Base-by-base conservation (phyloP, 225 moss, liverwort and hornwort genomes). In the Bryoerythrophyllum caledonicum region DNA sequence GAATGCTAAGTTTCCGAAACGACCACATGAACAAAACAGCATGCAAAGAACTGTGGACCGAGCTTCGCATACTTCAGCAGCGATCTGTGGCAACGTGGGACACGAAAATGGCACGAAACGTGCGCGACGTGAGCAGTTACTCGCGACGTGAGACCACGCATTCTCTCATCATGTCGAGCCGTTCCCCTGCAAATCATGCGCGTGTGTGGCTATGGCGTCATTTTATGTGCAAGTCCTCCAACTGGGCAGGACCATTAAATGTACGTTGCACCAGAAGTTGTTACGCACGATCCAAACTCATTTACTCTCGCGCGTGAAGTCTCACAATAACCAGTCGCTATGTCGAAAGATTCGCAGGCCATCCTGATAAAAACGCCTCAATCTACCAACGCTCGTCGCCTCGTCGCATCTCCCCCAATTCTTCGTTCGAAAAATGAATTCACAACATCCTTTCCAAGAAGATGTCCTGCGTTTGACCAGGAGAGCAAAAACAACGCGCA, bases 191-290 rank as follows among this genome's bases (percentile, higher is more conserved):
- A 34, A 80, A 20, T 30, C 10, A 83, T 13, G 86, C 80, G 37
- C 74, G 86, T 26, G 70, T 89, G 23, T 82, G 80, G 71, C 48
- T 0, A 65, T 75, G 67, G 86, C 83, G 55, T 81, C 81, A 8
- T 91, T 10, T 61, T 17, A 49, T 6, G 70, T 16, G 75, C 79
- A 38, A 81, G 80, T 46, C 84, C 77, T 3, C 35, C 60, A 20
- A 64, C 16, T 64, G 9, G 68, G 75, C 79, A 40, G 16, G 25
- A 28, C 28, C 30, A 72, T 30, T 59, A n/a, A 28, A n/a, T 59
- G 28, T 7, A 44, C 8, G 24, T 27, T 41, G 58, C 16, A 16
- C 21, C 48, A 48, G 60, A 61, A 43, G 46, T 34, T 6, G 65
- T 26, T 55, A 38, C 9, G 19, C 24, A 38, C 25, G 20, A 65